Percentiles rank a stretch among this genome's conserved stretches.
These are phyloP conservation scores for Sideroxylon spinosum DNA, from an alignment of 179 eudicot genomes.

Conservation along the genomic window DNA sequence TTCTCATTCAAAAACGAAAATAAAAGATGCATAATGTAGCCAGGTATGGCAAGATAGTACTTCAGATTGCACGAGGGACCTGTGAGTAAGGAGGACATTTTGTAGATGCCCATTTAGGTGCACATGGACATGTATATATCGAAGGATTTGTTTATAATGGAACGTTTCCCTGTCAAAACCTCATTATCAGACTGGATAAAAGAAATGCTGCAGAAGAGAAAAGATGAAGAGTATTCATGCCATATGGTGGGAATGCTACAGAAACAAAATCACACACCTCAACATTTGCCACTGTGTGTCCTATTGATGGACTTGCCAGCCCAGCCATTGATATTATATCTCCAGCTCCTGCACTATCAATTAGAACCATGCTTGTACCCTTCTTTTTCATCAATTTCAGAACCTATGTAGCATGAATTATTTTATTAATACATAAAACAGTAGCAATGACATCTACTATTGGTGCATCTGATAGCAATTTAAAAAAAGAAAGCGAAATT, in stretches of 20 bases:
- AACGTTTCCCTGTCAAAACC: not conserved
- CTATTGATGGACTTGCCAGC: slow-evolving; percentile 75
- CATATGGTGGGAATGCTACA: not conserved
- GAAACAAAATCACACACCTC: slow-evolving; percentile 44
- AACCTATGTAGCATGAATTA: slow-evolving; percentile 42
- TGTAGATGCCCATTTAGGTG: not conserved
- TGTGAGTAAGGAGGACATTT: not conserved
- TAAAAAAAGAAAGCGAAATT: not conserved
- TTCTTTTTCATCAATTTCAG: slow-evolving; percentile 85
- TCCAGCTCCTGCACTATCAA: slow-evolving; percentile 96
- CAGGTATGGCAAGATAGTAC: not conserved
- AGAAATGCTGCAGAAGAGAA: not conserved
- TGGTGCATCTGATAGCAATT: not conserved
- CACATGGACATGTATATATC: not conserved
- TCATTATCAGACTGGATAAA: not conserved
- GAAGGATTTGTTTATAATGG: not conserved
- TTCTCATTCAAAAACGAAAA: too few species aligned
- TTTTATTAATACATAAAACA: slow-evolving; percentile 1
- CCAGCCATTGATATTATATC: slow-evolving; percentile 97
- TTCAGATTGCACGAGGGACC: not conserved
- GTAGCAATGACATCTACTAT: not conserved
- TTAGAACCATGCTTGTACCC: slow-evolving; percentile 60
- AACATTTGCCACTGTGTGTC: slow-evolving; percentile 80
- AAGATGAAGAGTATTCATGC: not conserved
- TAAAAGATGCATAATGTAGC: too few species aligned